Base-by-base conservation (phyloP, 352 stramenopile species). In the Peronospora destructor region DNA sequence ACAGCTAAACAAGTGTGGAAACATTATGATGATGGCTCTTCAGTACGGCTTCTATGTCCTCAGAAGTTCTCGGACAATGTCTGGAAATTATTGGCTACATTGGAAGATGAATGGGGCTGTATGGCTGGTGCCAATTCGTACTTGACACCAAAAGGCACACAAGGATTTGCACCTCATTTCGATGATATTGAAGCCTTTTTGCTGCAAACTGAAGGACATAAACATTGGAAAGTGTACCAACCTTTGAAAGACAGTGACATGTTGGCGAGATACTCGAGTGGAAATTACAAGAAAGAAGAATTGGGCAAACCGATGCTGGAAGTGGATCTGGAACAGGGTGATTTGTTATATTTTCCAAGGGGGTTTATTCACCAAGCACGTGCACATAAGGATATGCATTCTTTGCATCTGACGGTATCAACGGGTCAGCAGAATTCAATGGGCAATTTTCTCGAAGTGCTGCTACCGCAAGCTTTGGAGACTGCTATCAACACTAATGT, bases 131-230 rank as follows among this genome's bases (percentile, higher is more conserved):
- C 85, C 19, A 98, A 98, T 66, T 85, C 85, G 11, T 98, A 98
- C 65, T 66, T 98, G 28, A 98, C 95, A 7, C 91, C 92, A 10
- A 68, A 84, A 30, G 73, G 75, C 37, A 96, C 88, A 10, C 93
- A 98, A 71, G 95, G 95, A 10, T 98, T 98, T 73, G 92, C 93
- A n/a, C 93, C 95, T 4, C 95, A 98, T 67, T 98, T 97, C 48
- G 95, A 98, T 50, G 92, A 98, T 56, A 97, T 98, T 56, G 93
- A 98, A 60, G 93, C 91, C 0, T 98, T 98, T 60, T 73, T 98
- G 53, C 54, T 98, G 21, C 94, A 98, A 59, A 57, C 71, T 2
- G 88, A 98, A 73, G 95, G 93, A 30, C 84, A 59, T 14, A 98
- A 98, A 61, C 70, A 90, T 55, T 98, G 94, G 92, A 95, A 93